Evolutionary conservation across 2,329 filamentous ascomycete species (phyloP).

Genomic region (Colletotrichum sp.): DNA sequence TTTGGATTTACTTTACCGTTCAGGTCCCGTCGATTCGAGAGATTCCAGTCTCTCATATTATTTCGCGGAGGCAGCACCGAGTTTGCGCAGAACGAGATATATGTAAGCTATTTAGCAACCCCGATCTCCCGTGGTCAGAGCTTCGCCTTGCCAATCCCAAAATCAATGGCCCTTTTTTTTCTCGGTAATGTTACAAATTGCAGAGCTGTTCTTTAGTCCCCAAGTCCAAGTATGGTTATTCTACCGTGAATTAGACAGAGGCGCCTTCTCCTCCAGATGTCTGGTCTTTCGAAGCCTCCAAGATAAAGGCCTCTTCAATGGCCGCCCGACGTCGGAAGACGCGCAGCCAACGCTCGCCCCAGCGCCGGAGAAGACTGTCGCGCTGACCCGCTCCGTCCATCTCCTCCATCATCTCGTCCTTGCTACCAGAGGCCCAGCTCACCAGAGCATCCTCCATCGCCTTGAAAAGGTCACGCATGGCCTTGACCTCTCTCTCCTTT

Average conservation of each 20-base stretch:
- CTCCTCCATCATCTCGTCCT: constrained; percentile 77
- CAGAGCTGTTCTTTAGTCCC: background rate
- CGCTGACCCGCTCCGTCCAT: constrained; percentile 63
- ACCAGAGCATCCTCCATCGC: constrained; percentile 79
- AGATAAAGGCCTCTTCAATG: constrained; percentile 78
- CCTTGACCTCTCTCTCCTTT: constrained; percentile 70
- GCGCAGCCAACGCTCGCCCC: constrained; percentile 86
- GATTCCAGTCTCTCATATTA: background rate
- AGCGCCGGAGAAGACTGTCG: constrained; percentile 72
- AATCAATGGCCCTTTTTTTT: background rate
- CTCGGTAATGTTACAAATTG: constrained; percentile 1
- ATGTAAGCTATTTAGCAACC: background rate
- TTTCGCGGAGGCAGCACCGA: background rate
- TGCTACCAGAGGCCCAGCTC: constrained; percentile 74
- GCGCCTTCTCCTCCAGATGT: background rate
- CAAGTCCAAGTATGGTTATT: background rate
- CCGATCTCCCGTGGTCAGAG: background rate
- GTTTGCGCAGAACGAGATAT: background rate
- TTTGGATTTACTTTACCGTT: background rate
- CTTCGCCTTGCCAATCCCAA: background rate
- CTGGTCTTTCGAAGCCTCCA: constrained; percentile 33
- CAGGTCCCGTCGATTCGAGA: background rate
- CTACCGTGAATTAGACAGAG: background rate
- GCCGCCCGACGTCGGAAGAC: constrained; percentile 83
- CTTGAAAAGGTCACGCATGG: constrained; percentile 81